phyloP scores from a whole-genome alignment of 495 filamentous ascomycete species.

The Hapsidospora chrysogenum region DNA sequence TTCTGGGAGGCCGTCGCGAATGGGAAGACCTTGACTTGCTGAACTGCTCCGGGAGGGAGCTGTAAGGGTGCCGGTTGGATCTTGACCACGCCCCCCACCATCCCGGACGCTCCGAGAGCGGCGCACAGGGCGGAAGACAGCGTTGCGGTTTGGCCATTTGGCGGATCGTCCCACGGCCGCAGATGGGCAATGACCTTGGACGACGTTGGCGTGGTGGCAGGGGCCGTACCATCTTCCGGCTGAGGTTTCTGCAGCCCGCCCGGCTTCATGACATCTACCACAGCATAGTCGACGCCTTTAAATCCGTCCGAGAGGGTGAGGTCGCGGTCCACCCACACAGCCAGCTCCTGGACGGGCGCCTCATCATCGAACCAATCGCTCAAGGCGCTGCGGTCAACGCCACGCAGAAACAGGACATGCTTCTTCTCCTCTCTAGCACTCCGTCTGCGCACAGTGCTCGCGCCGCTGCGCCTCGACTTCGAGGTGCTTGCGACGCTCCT shows the following conservation, averaged over 20 bases:
- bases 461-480: conserved; percentile 51
- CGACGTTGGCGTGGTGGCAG: conserved; percentile 33
- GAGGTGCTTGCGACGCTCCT: conserved; percentile 54
- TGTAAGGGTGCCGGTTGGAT: conserved; percentile 44
- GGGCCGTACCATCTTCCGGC: conserved; percentile 39
- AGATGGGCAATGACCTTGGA: conserved; percentile 62
- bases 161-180: conserved; percentile 68
- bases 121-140: conserved; percentile 62
- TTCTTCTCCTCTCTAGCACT: conserved; percentile 41
- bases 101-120: conserved; percentile 45
- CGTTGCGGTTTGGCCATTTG: conserved; percentile 58
- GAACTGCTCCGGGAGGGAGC: conserved; percentile 15
- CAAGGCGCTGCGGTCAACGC: conserved; percentile 48
- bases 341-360: conserved; percentile 40
- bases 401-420: conserved; percentile 58
- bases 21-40: conserved; percentile 60
- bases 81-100: conserved; percentile 78
- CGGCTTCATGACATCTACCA: conserved; percentile 64
- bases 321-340: conserved; percentile 71
- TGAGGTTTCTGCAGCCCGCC: conserved; percentile 62
- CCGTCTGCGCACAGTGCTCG: conserved; percentile 48
- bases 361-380: conserved; percentile 57
- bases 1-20: conserved; percentile 40
- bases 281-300: conserved; percentile 53
- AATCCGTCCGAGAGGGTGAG: conserved; percentile 49